phyloP scores from a whole-genome alignment of 306 rosid genomes.

The Boehmeria nivea region DNA sequence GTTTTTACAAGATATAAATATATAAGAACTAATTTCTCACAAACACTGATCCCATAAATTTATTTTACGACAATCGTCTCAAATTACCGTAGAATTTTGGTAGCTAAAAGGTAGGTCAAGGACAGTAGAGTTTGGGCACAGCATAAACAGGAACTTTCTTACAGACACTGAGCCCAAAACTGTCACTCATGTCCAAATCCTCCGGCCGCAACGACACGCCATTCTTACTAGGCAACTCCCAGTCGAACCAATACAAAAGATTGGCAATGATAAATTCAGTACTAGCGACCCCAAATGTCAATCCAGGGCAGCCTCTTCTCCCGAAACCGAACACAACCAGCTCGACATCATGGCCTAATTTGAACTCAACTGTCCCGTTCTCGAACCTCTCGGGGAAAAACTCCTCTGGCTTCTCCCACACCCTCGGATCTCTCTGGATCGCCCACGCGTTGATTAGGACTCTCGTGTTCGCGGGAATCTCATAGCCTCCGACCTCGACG shows the following conservation, averaged over 20 bases:
- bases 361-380: not conserved
- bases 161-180: not conserved
- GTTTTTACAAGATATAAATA: too few relatives aligned
- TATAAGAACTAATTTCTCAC: too few relatives aligned
- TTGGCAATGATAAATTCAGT: conserved; percentile 15
- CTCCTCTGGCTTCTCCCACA: conserved; percentile 13
- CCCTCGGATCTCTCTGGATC: not conserved
- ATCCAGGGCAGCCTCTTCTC: conserved; percentile 28
- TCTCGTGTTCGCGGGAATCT: conserved; percentile 5
- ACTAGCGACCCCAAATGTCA: conserved; percentile 6
- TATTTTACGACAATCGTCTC: too few relatives aligned
- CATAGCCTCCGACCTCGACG: not conserved
- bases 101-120: not conserved
- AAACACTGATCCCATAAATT: too few relatives aligned
- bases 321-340: conserved; percentile 26
- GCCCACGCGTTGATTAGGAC: conserved; percentile 12
- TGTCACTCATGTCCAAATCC: conserved; percentile 24
- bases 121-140: not conserved
- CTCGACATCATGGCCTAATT: not conserved
- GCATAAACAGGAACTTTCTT: conserved; percentile 26
- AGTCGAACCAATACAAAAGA: conserved; percentile 37
- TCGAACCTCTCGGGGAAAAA: conserved; percentile 6
- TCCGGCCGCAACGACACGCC: not conserved
- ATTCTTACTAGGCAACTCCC: conserved; percentile 20
- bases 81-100: too few relatives aligned